A percentile compares a stretch with the other conserved stretches of the same genome.
Evolutionary conservation across 2,329 filamentous ascomycete species (phyloP).

Genomic region (Penicillium hesseltinei): DNA sequence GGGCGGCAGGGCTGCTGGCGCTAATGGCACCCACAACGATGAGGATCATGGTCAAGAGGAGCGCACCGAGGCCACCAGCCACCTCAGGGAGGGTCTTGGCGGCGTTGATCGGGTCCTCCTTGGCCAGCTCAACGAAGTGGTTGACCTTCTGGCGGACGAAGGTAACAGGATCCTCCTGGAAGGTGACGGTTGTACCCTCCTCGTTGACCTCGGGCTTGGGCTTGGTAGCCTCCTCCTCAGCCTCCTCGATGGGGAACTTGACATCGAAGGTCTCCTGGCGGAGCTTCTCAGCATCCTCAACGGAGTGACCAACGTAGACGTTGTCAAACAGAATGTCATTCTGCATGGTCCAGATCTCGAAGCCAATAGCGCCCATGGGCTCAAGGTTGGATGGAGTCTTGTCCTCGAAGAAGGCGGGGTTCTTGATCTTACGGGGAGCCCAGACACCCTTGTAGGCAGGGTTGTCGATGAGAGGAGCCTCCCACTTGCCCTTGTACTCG

Average conservation of each 20-base stretch:
- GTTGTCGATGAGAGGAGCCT: constrained; percentile 89
- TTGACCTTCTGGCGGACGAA: constrained; percentile 92
- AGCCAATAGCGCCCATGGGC: constrained; percentile 89
- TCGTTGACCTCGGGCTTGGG: constrained; percentile 67
- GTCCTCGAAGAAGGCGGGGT: constrained; percentile 96
- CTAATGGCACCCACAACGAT: constrained; percentile 67
- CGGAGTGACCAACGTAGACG: constrained; percentile 98
- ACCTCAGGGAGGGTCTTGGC: constrained; percentile 90
- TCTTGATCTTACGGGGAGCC: constrained; percentile 93
- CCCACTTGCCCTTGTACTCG: constrained; percentile 99
- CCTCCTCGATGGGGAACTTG: constrained; percentile 81
- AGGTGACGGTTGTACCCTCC: constrained; percentile 72
- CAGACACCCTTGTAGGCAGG: constrained; percentile 96
- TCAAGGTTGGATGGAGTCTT: constrained; percentile 96
- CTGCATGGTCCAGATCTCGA: constrained; percentile 99
- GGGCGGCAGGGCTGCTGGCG: constrained; percentile 59
- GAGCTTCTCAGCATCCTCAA: constrained; percentile 87
- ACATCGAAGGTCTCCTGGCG: constrained; percentile 84
- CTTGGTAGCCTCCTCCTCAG: constrained; percentile 73
- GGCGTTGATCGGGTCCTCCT: constrained; percentile 78
- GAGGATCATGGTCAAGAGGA: constrained; percentile 68
- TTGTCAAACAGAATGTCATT: constrained; percentile 98
- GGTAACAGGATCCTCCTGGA: constrained; percentile 83
- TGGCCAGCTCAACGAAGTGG: constrained; percentile 81
- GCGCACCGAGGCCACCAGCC: constrained; percentile 72